Conservation (phyloP, 495 filamentous ascomycete genomes). For the Aspergillus taichungensis region DNA sequence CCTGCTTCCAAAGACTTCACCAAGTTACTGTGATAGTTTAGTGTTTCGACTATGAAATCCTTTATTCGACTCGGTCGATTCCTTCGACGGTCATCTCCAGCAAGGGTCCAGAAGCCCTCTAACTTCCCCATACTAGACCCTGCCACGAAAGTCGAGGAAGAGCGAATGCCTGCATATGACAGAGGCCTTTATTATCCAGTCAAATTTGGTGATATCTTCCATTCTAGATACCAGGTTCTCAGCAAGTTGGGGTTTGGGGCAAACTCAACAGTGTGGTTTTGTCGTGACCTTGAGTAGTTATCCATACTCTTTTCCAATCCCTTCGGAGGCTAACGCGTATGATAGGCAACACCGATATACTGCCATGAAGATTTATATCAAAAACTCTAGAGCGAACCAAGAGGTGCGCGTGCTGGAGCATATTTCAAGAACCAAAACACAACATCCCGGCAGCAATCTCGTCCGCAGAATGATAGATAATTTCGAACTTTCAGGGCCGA, state of each 20-base stretch:
- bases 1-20: too few relatives aligned
- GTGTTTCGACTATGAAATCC: too few relatives aligned
- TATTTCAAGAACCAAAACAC: slow-evolving; percentile 12
- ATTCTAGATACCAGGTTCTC: slow-evolving; percentile 38
- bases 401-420: slow-evolving; percentile 27
- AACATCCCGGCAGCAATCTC: slow-evolving; percentile 20
- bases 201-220: slow-evolving; percentile 35
- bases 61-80: background rate
- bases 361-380: slow-evolving; percentile 30
- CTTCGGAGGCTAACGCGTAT: too few relatives aligned
- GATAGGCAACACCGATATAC: slow-evolving; percentile 27
- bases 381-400: slow-evolving; percentile 21
- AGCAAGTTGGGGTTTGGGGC: slow-evolving; percentile 46
- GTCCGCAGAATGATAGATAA: slow-evolving; percentile 28
- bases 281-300: too few relatives aligned
- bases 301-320: too few relatives aligned
- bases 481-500: slow-evolving; percentile 24
- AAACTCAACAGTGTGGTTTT: slow-evolving; percentile 17
- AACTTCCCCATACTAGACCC: background rate
- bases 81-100: background rate
- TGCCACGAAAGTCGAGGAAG: slow-evolving; percentile 26
- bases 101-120: too few relatives aligned
- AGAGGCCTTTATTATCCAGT: slow-evolving; percentile 36
- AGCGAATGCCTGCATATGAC: slow-evolving; percentile 30
- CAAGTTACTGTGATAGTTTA: too few relatives aligned